These are phyloP conservation scores for Trifolium pratense DNA, from an alignment of 306 rosid species.

Conservation along the genomic window DNA sequence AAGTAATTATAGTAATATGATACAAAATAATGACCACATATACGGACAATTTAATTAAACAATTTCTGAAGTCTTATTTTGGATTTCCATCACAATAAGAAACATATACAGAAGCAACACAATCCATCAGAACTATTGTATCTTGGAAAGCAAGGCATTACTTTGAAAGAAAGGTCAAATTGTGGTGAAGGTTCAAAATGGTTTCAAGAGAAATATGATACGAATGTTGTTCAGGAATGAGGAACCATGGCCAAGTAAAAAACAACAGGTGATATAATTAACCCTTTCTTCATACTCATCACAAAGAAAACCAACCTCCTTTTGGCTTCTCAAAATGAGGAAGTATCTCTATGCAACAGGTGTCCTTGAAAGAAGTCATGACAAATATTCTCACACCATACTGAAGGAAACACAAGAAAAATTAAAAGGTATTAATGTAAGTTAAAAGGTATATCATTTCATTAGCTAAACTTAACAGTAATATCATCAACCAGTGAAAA, in stretches of 20 bases:
- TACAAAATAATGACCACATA: not conserved
- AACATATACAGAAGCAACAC: not conserved
- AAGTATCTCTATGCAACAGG: conserved; percentile 87
- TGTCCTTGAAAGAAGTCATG: conserved; percentile 86
- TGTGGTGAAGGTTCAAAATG: conserved; percentile 12
- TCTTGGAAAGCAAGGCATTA: conserved; percentile 4
- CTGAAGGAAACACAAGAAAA: conserved; percentile 48
- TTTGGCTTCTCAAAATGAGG: conserved; percentile 65
- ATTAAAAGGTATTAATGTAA: conserved; percentile 23
- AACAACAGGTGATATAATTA: not conserved
- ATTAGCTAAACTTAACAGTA: conserved; percentile 9
- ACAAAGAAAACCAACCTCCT: conserved; percentile 55
- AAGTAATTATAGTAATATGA: not conserved
- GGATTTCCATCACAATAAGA: not conserved
- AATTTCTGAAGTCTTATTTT: not conserved
- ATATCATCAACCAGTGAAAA: conserved; percentile 26
- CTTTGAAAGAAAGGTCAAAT: not conserved
- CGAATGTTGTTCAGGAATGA: not conserved
- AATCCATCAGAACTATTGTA: not conserved
- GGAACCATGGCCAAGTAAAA: too few relatives aligned
- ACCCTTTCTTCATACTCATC: not conserved
- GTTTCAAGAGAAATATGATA: conserved; percentile 21
- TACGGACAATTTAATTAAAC: too few relatives aligned
- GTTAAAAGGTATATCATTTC: conserved; percentile 17
- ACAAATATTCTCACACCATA: conserved; percentile 74